These are phyloP conservation scores for Aspergillus pseudoviridinutans DNA, from an alignment of 2,329 filamentous ascomycete genomes.

Conservation along the genomic window DNA sequence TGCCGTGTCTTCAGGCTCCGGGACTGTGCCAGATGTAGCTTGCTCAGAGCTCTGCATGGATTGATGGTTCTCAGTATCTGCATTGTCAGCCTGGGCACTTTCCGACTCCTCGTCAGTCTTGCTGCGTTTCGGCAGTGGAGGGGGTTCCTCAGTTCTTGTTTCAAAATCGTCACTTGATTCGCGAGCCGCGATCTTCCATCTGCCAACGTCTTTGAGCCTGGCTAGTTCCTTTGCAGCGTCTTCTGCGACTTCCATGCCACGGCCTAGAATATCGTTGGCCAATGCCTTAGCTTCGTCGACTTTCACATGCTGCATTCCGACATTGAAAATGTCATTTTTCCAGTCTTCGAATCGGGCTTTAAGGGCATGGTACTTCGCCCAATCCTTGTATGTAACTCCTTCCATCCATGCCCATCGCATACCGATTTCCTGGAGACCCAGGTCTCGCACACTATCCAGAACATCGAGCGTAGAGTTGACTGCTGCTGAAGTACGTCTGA, in stretches of 20 bases:
- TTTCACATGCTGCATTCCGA: conserved; percentile 69
- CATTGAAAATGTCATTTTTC: conserved; percentile 73
- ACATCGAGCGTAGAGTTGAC: conserved; percentile 79
- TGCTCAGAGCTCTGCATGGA: too few species aligned
- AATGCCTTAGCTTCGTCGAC: conserved; percentile 65
- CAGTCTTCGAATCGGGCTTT: conserved; percentile 79
- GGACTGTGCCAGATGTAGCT: too few species aligned
- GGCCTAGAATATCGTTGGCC: conserved; percentile 66
- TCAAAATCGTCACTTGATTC: conserved; percentile 79
- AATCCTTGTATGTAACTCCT: conserved; percentile 93
- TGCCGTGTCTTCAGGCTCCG: too few species aligned
- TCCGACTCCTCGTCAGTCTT: background rate
- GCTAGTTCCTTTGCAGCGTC: conserved; percentile 74
- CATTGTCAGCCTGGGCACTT: background rate
- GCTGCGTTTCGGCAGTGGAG: conserved; percentile 23
- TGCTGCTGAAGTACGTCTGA: conserved; percentile 64
- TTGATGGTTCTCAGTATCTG: too few species aligned
- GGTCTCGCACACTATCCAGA: conserved; percentile 73
- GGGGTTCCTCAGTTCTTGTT: conserved; percentile 49
- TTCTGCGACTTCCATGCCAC: conserved; percentile 76
- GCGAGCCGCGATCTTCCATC: conserved; percentile 73
- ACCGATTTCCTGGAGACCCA: conserved; percentile 85
- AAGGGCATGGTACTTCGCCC: conserved; percentile 88
- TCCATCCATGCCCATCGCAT: conserved; percentile 96
- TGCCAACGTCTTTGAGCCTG: conserved; percentile 75